phyloP scores from a whole-genome alignment of 2,329 filamentous ascomycete genomes.

The Stachybotrys chartarum region DNA sequence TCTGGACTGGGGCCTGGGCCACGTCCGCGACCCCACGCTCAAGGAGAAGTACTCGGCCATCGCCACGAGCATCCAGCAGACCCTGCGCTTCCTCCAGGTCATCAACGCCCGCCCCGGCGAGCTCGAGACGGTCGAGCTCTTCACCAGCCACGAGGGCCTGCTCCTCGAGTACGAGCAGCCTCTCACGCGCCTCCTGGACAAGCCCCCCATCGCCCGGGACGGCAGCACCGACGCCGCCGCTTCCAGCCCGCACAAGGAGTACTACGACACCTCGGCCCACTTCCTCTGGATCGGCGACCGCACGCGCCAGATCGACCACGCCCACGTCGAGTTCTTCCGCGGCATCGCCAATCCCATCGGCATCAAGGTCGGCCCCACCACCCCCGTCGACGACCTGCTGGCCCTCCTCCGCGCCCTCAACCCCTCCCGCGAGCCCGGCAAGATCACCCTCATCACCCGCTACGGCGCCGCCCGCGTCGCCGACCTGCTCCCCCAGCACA shows the following conservation, averaged over 20 bases:
- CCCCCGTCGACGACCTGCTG: slow-evolving; percentile 68
- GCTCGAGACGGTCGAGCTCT: slow-evolving; percentile 88
- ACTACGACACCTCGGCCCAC: slow-evolving; percentile 92
- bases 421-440: slow-evolving; percentile 73
- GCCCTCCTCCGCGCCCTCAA: slow-evolving; percentile 79
- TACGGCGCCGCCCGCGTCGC: slow-evolving; percentile 79
- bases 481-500: slow-evolving; percentile 72
- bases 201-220: slow-evolving; percentile 39
- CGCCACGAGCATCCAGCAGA: slow-evolving; percentile 80
- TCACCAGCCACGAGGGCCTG: slow-evolving; percentile 90
- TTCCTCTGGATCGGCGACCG: slow-evolving; percentile 99
- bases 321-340: slow-evolving; percentile 95
- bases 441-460: slow-evolving; percentile 92
- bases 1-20: slow-evolving; percentile 89
- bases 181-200: slow-evolving; percentile 69
- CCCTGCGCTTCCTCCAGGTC: slow-evolving; percentile 87
- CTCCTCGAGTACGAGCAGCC: slow-evolving; percentile 91
- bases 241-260: slow-evolving; percentile 45
- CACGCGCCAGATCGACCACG: slow-evolving; percentile 86
- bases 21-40: slow-evolving; percentile 76
- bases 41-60: slow-evolving; percentile 82
- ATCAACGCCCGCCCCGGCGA: slow-evolving; percentile 81
- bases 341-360: slow-evolving; percentile 94
- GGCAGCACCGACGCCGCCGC: slow-evolving; percentile 36
- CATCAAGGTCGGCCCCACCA: slow-evolving; percentile 90